phyloP scores from a whole-genome alignment of 2,329 filamentous ascomycete genomes.

The Apiospora saccharicola region DNA sequence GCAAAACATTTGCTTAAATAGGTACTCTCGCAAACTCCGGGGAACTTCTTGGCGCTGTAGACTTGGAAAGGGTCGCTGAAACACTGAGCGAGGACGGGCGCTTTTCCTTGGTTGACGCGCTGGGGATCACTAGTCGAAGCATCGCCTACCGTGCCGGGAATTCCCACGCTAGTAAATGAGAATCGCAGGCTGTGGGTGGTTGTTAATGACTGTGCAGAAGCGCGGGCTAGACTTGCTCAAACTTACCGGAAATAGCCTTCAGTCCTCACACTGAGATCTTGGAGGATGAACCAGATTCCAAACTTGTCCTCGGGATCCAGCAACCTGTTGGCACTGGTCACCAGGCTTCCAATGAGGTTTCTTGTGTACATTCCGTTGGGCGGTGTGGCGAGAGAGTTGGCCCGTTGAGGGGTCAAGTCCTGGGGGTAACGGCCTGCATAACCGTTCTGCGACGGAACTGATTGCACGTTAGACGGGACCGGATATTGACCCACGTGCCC shows the following conservation, averaged over 20 bases:
- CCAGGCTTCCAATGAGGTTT: conserved; percentile 91
- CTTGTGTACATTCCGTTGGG: conserved; percentile 89
- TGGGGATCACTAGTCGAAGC: conserved; percentile 47
- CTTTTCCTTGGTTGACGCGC: conserved; percentile 75
- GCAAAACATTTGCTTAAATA: conserved; percentile 91
- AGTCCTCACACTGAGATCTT: conserved; percentile 92
- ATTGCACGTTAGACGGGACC: conserved; percentile 32
- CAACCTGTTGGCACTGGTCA: conserved; percentile 86
- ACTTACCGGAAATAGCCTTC: conserved; percentile 88
- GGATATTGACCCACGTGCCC: conserved; percentile 9
- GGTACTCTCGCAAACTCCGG: conserved; percentile 95
- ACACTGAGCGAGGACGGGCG: conserved; percentile 82
- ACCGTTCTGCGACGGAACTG: conserved; percentile 43
- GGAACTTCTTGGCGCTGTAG: conserved; percentile 97
- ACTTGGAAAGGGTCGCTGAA: conserved; percentile 93
- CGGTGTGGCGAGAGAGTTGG: conserved; percentile 45
- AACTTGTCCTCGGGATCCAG: conserved; percentile 80
- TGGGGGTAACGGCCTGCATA: conserved; percentile 32
- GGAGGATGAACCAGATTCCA: conserved; percentile 96
- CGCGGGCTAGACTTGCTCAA: neutral
- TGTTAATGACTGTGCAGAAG: conserved; percentile 24
- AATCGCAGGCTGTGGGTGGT: conserved; percentile 60
- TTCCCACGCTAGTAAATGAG: conserved; percentile 85
- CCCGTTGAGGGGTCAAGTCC: conserved; percentile 29
- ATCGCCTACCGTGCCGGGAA: conserved; percentile 47